A percentile compares a stretch with the other conserved stretches of the same genome.
phyloP scores from a whole-genome alignment of 768 basidiomycete species.

The Tylopilus intermedius region DNA sequence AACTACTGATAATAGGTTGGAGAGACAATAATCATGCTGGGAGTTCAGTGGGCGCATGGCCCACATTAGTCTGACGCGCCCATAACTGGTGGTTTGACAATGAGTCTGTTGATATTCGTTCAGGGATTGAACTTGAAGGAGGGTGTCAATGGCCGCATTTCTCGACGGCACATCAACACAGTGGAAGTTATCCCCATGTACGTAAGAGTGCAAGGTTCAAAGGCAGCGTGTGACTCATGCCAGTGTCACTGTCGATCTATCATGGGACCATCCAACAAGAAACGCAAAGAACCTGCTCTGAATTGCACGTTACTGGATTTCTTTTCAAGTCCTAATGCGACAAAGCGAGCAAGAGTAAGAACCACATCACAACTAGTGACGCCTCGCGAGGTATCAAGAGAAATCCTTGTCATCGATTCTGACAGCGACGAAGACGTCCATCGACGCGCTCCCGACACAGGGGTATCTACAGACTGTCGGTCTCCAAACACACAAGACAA shows the following conservation, averaged over 20 bases:
- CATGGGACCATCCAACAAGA: conserved; percentile 38
- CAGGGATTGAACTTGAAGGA: too few relatives aligned
- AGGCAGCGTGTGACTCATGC: not conserved
- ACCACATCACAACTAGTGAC: not conserved
- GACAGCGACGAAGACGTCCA: conserved; percentile 41
- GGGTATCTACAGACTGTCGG: not conserved
- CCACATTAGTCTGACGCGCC: too few relatives aligned
- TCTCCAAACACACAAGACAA: conserved; percentile 1
- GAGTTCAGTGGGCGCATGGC: too few relatives aligned
- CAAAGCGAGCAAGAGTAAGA: conserved; percentile 19
- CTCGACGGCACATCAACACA: too few relatives aligned
- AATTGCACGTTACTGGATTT: conserved; percentile 44
- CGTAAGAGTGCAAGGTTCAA: not conserved
- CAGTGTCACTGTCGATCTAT: too few relatives aligned
- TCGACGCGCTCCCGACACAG: not conserved
- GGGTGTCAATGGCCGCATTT: too few relatives aligned
- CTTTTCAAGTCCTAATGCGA: conserved; percentile 31
- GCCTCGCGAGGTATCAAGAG: conserved; percentile 16
- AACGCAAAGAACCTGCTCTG: conserved; percentile 29
- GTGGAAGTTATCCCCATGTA: too few relatives aligned
- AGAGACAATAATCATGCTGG: too few relatives aligned
- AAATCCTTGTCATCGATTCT: conserved; percentile 61
- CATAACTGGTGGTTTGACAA: not conserved
- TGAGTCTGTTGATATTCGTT: not conserved
- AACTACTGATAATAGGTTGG: too few relatives aligned